These are phyloP conservation scores for Coemansia sp. DNA, from an alignment of 192 early-diverging fungal genomes.

Conservation along the genomic window DNA sequence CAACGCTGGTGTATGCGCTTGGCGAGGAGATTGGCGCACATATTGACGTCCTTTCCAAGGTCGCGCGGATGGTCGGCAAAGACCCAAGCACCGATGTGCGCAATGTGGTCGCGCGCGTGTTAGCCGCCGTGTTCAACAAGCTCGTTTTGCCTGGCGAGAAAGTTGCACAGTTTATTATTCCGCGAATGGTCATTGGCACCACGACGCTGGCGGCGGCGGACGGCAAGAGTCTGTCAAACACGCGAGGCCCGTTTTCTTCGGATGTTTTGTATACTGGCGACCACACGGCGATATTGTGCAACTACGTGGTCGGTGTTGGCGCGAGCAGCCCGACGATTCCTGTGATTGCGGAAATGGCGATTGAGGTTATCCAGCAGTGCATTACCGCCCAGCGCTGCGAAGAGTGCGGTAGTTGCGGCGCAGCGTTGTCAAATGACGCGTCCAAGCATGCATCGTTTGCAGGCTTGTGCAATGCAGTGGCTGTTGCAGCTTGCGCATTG, in stretches of 20 bases:
- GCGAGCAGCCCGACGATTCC: conserved; percentile 23
- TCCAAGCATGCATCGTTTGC: background rate
- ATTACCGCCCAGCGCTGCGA: background rate
- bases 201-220: conserved; percentile 43
- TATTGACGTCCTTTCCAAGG: conserved; percentile 13
- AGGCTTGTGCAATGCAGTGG: conserved; percentile 9
- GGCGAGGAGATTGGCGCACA: conserved; percentile 33
- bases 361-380: conserved; percentile 10
- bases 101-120: conserved; percentile 21
- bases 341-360: conserved; percentile 4
- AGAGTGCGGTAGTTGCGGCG: background rate
- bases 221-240: conserved; percentile 33
- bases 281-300: conserved; percentile 28
- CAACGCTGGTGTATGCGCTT: conserved; percentile 44
- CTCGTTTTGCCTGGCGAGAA: conserved; percentile 16
- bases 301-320: conserved; percentile 33
- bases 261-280: conserved; percentile 25
- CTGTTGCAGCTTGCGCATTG: background rate
- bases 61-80: background rate
- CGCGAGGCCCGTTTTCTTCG: conserved; percentile 44
- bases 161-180: conserved; percentile 33
- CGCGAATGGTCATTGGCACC: conserved; percentile 46
- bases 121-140: conserved; percentile 27
- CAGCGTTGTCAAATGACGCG: background rate
- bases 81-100: conserved; percentile 13